phyloP scores from a whole-genome alignment of 257 asterid genomes.

The Paulownia fortunei region DNA sequence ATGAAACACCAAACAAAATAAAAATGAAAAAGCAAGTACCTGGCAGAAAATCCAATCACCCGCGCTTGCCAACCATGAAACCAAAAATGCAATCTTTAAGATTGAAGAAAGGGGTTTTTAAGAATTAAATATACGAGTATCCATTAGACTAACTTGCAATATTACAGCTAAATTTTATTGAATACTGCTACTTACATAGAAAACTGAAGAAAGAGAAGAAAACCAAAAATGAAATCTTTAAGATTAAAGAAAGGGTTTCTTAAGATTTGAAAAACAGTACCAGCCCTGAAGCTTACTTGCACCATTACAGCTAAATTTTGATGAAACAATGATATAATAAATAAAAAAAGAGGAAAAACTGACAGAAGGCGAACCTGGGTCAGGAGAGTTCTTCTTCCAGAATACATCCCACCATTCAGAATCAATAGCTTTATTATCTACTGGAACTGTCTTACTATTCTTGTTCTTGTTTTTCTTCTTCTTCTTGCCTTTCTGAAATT shows the following conservation, averaged over 20 bases:
- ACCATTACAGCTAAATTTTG: neutral
- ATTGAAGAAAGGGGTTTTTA: constrained; percentile 11
- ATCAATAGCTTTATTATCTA: constrained; percentile 70
- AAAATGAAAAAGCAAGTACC: neutral
- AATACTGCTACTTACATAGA: neutral
- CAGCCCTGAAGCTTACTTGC: neutral
- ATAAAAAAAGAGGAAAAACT: neutral
- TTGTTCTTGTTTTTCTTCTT: constrained; percentile 63
- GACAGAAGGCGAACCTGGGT: constrained; percentile 47
- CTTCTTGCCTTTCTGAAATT: constrained; percentile 56
- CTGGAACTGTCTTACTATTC: constrained; percentile 43
- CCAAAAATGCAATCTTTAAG: constrained; percentile 12
- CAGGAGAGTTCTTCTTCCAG: constrained; percentile 74
- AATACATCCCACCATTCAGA: constrained; percentile 93
- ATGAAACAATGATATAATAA: neutral
- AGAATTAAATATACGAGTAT: neutral
- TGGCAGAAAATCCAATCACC: neutral
- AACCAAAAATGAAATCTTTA: constrained; percentile 19
- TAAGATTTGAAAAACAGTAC: neutral
- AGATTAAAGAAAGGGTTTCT: constrained; percentile 18
- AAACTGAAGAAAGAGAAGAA: neutral
- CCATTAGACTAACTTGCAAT: neutral
- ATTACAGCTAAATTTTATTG: neutral
- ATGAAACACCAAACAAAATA: neutral
- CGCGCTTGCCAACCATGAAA: neutral